Conservation (phyloP, 2,329 filamentous ascomycete species). For the Penicillium sp. region DNA sequence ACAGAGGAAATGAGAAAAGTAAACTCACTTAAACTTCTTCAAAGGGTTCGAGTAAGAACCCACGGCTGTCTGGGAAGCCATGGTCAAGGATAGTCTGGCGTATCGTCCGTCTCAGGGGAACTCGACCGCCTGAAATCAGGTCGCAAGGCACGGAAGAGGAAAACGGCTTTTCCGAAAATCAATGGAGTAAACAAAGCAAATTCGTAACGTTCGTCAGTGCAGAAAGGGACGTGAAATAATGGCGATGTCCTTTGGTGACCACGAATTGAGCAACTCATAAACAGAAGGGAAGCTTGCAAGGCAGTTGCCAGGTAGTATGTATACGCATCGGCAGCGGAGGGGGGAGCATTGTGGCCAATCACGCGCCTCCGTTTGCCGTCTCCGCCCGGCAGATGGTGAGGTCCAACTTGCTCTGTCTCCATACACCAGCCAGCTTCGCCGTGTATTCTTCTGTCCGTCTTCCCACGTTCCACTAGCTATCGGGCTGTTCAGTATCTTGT, state of each 20-base stretch:
- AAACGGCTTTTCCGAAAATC: not conserved
- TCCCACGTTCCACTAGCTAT: not conserved
- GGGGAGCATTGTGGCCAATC: not conserved
- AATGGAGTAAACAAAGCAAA: slow-evolving; percentile 7
- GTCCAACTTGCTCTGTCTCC: too few species aligned
- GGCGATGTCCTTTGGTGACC: not conserved
- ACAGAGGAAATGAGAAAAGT: not conserved
- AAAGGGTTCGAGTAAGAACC: slow-evolving; percentile 97
- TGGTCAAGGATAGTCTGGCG: slow-evolving; percentile 40
- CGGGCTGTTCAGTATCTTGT: not conserved
- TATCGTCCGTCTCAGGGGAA: slow-evolving; percentile 31
- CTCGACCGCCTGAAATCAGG: slow-evolving; percentile 8
- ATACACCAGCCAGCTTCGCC: not conserved
- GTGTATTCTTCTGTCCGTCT: not conserved
- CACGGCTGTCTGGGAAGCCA: slow-evolving; percentile 70
- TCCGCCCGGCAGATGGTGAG: slow-evolving; percentile 13
- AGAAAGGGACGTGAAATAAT: not conserved
- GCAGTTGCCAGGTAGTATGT: not conserved
- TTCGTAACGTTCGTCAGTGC: slow-evolving; percentile 14
- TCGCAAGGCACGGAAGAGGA: not conserved
- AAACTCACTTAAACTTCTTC: slow-evolving; percentile 96
- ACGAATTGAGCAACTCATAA: not conserved
- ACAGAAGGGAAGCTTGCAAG: not conserved
- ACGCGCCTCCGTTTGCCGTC: not conserved
- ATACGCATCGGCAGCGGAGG: not conserved